Evolutionary conservation across 257 asterid genomes (phyloP).

Genomic region (Voacanga thouarsii): DNA sequence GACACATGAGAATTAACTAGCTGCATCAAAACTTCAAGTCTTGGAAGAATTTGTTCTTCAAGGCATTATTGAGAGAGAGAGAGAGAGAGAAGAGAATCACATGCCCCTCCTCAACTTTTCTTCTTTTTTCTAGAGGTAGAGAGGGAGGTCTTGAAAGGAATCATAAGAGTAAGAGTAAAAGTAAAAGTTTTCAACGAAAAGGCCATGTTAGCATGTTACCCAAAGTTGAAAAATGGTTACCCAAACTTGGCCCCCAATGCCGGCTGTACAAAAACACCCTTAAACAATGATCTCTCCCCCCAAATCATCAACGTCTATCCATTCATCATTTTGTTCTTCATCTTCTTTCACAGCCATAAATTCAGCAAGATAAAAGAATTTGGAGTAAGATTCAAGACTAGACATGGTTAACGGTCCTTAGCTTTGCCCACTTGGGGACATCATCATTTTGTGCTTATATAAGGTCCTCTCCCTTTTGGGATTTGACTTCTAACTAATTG

Average conservation of each 20-base stretch:
- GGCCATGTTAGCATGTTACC: slow-evolving; percentile 61
- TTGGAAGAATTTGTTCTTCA: not conserved
- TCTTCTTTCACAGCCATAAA: slow-evolving; percentile 25
- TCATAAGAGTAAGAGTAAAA: slow-evolving; percentile 10
- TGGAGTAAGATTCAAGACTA: slow-evolving; percentile 22
- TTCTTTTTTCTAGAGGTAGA: not conserved
- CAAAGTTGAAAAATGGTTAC: slow-evolving; percentile 43
- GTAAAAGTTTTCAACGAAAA: slow-evolving; percentile 25
- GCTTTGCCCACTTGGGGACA: slow-evolving; percentile 36
- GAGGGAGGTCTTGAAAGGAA: slow-evolving; percentile 1
- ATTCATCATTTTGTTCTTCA: slow-evolving; percentile 7
- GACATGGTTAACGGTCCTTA: slow-evolving; percentile 23
- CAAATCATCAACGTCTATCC: slow-evolving; percentile 2
- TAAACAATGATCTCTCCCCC: not conserved
- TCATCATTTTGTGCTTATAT: slow-evolving; percentile 36
- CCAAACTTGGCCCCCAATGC: slow-evolving; percentile 39
- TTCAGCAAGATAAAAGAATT: not conserved
- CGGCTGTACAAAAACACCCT: slow-evolving; percentile 6
- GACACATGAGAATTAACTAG: not conserved
- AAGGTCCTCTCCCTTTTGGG: slow-evolving; percentile 11
- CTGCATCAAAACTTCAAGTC: not conserved
- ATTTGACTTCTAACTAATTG: slow-evolving; percentile 8
- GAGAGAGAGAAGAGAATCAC: not conserved
- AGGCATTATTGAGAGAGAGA: slow-evolving; percentile 21
- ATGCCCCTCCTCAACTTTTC: slow-evolving; percentile 2